Base-by-base conservation (phyloP, 805 yeast species). In the Candida takata region DNA sequence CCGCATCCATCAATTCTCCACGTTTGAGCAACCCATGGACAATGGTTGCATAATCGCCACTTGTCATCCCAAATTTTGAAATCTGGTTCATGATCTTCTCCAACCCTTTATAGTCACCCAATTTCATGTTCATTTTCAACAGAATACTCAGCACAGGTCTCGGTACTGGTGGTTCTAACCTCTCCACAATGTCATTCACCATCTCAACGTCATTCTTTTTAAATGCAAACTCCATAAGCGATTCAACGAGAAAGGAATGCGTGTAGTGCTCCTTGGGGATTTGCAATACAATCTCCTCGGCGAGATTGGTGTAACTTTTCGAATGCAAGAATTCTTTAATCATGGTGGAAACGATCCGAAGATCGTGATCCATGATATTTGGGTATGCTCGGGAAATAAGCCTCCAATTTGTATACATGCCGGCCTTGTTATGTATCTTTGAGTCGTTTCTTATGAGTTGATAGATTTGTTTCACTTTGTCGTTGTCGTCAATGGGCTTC, bases 341-440 rank as follows among this genome's bases (percentile, higher is more conserved):
- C 8, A 51, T 38, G 8, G 35, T 29, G 8, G 44, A 38, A 2
- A 51, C 11, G 4, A 44, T 37, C 8, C 31, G 29, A 4, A 36
- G 13, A 16, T 49, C 48, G 30, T 51, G 54, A 14, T 42, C 43
- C 31, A 29, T 38, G 4, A 50, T 40, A 2, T 27, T 11, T 8
- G 45, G 44, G 15, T 38, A 39, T 2, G 23, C 31, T n/a, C 40
- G 29, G 33, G 29, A 34, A 17, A 51, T 40, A 4, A 13, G 24
- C 9, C 43, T 33, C 55, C 55, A 51, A n/a, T 34, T 29, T 9
- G 44, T 28, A 17, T 42, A 44, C 21, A 47, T 44, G n/a, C 53
- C 54, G 5, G 49, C 37, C 4, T 29, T 28, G 32, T 51, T 49
- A 12, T 36, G 43, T n/a, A 42, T 14, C 12, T 26, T 17, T 19